These are phyloP conservation scores for Amborella trichopoda DNA, from an alignment of 164 flowering plant genomes.

Conservation along the genomic window DNA sequence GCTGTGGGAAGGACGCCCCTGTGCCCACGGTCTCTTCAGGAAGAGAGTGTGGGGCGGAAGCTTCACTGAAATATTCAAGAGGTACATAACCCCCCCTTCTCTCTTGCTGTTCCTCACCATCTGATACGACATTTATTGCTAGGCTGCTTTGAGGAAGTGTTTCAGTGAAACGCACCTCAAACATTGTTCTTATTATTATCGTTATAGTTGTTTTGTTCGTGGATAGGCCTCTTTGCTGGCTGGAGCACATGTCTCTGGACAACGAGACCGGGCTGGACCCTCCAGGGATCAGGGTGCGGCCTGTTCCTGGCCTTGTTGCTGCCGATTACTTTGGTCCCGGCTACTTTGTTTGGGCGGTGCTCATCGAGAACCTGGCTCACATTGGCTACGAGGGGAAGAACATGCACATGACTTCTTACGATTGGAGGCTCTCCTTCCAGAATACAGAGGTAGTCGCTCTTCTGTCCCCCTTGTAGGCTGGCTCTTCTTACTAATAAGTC, in stretches of 20 bases:
- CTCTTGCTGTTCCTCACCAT: neutral
- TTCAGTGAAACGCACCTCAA: no score
- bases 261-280: constrained; percentile 72
- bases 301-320: constrained; percentile 64
- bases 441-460: constrained; percentile 47
- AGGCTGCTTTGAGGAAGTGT: no score
- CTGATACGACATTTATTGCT: no score
- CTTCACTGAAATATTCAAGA: constrained; percentile 51
- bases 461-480: neutral
- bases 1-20: constrained; percentile 70
- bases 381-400: constrained; percentile 74
- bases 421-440: constrained; percentile 76
- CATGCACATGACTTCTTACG: constrained; percentile 65
- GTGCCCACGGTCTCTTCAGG: constrained; percentile 60
- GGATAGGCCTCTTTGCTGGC: constrained; percentile 64
- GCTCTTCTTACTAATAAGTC: neutral
- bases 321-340: constrained; percentile 76
- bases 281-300: constrained; percentile 61
- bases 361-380: constrained; percentile 58
- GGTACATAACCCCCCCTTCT: constrained; percentile 21
- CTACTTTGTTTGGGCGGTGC: constrained; percentile 64
- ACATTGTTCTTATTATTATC: neutral
- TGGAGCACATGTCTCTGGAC: constrained; percentile 65
- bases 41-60: constrained; percentile 73
- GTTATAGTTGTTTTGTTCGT: neutral